These are phyloP conservation scores for Schizophyllum commune DNA, from an alignment of 1,284 basidiomycete genomes.

Conservation along the genomic window DNA sequence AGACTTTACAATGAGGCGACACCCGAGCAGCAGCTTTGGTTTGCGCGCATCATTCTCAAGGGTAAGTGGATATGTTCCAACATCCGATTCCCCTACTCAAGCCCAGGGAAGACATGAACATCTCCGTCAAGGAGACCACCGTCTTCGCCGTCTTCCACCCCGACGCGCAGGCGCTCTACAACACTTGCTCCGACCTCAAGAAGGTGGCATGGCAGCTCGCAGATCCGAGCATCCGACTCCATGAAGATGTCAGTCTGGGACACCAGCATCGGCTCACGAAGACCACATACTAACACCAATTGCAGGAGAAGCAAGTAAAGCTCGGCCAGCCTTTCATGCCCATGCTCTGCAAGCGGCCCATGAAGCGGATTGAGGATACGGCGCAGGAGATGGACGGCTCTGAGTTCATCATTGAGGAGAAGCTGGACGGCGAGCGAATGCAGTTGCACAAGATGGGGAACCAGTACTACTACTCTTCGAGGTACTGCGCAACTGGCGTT, in stretches of 20 bases:
- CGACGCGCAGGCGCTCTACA: conserved; percentile 86
- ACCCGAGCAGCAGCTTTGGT: conserved; percentile 84
- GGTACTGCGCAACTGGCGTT: conserved; percentile 33
- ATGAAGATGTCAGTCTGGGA: conserved; percentile 39
- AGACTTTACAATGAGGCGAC: conserved; percentile 73
- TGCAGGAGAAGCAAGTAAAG: conserved; percentile 72
- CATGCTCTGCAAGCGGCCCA: conserved; percentile 87
- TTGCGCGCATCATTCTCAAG: conserved; percentile 89
- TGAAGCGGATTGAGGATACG: conserved; percentile 69
- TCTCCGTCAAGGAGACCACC: conserved; percentile 81
- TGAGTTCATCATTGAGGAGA: conserved; percentile 88
- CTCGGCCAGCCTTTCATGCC: conserved; percentile 83
- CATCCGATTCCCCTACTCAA: background rate
- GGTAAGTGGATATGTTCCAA: conserved; percentile 35
- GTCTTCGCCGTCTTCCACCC: conserved; percentile 86
- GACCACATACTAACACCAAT: background rate
- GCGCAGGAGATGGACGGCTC: conserved; percentile 74
- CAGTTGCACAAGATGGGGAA: conserved; percentile 87
- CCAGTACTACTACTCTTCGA: conserved; percentile 86
- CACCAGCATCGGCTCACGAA: too few relatives aligned
- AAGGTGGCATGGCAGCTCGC: conserved; percentile 80
- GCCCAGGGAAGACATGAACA: conserved; percentile 53
- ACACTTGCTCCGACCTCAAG: conserved; percentile 91
- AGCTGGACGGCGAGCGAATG: conserved; percentile 91
- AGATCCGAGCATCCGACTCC: conserved; percentile 55